These are phyloP conservation scores for Durusdinium trenchii DNA, from an alignment of 73 alveolate genomes.

Conservation along the genomic window DNA sequence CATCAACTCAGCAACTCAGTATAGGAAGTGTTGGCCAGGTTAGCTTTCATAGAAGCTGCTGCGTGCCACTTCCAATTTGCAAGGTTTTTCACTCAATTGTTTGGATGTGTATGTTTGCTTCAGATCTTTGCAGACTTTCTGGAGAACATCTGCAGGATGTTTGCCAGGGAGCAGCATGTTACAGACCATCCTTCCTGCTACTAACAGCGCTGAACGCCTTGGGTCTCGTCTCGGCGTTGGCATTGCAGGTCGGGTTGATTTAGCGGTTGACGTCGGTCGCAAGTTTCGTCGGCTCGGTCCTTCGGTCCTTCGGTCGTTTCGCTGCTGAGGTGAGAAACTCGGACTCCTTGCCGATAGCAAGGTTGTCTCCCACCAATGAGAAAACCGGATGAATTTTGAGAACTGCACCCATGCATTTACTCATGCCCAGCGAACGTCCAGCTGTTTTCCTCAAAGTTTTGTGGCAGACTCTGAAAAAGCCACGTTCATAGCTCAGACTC, in stretches of 20 bases:
- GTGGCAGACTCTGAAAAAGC: too few species aligned
- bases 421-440: neutral
- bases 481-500: too few species aligned
- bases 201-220: neutral
- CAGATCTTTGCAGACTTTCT: neutral
- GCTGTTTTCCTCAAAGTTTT: too few species aligned
- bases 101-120: neutral
- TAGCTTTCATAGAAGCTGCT: too few species aligned
- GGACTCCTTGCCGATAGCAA: neutral
- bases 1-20: neutral
- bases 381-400: neutral
- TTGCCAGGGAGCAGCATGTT: constrained; percentile 7
- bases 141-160: neutral
- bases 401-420: neutral
- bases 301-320: neutral
- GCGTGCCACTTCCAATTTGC: neutral
- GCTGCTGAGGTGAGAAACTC: neutral
- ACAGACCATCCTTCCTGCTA: constrained; percentile 11
- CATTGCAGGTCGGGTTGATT: neutral
- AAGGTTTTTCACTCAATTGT: neutral
- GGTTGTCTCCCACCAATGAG: neutral
- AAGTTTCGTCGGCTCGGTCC: neutral
- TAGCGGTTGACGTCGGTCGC: too few species aligned
- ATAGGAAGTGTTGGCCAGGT: neutral
- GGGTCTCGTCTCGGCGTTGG: neutral